phyloP scores from a whole-genome alignment of 495 filamentous ascomycete species.

The Parmelia sp. region DNA sequence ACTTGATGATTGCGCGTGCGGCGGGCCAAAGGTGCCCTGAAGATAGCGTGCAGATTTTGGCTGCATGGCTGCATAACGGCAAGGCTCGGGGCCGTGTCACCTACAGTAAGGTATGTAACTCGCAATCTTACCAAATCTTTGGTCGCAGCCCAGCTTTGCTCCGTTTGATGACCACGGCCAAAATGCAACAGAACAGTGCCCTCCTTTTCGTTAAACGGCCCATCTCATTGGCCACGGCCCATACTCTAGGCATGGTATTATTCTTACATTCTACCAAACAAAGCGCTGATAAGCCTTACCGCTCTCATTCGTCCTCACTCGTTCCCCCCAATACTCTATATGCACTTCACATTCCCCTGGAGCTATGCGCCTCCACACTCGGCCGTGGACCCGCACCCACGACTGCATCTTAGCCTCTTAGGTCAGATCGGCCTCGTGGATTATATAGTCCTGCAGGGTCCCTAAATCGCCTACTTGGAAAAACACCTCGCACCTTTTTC shows the following conservation, averaged over 20 bases:
- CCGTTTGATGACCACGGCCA: neutral
- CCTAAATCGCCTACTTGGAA: neutral
- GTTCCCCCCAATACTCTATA: neutral
- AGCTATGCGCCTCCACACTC: neutral
- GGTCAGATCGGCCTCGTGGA: neutral
- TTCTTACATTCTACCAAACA: constrained; percentile 9
- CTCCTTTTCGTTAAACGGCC: neutral
- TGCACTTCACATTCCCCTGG: constrained; percentile 1
- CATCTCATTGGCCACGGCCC: neutral
- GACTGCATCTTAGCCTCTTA: too few relatives aligned
- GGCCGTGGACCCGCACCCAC: constrained; percentile 1
- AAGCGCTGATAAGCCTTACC: constrained; percentile 11
- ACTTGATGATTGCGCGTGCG: too few relatives aligned
- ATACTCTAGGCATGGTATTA: neutral
- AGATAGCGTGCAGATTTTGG: too few relatives aligned
- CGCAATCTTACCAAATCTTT: too few relatives aligned
- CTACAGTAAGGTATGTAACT: too few relatives aligned
- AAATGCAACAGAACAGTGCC: neutral
- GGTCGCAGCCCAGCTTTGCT: neutral
- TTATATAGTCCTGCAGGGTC: constrained; percentile 6
- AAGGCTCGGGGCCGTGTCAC: too few relatives aligned
- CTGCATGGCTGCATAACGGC: neutral
- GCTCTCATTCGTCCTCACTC: constrained; percentile 14
- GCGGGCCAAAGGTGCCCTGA: too few relatives aligned
- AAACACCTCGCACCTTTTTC: neutral